Conservation (phyloP, 140 eudicot genomes). For the Erigeron philadelphicus region DNA sequence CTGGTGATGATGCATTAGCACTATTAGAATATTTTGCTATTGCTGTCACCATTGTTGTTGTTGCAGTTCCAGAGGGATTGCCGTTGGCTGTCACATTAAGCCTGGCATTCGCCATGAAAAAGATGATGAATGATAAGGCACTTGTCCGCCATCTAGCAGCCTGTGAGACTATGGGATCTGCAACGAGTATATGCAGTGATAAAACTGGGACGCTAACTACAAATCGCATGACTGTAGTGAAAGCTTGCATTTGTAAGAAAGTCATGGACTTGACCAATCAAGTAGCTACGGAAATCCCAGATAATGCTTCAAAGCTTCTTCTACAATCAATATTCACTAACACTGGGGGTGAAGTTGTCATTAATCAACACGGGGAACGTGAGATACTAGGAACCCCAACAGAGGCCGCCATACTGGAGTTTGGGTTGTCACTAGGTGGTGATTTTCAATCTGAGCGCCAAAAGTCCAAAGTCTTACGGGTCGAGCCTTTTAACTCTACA, state of each 20-base stretch:
- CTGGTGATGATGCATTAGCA: constrained; percentile 70
- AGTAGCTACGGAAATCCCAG: constrained; percentile 49
- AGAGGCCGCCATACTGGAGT: constrained; percentile 75
- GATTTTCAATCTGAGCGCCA: constrained; percentile 60
- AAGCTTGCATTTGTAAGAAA: constrained; percentile 71
- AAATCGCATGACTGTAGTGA: constrained; percentile 92
- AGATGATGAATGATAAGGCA: constrained; percentile 98
- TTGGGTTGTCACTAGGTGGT: constrained; percentile 83
- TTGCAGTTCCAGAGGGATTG: constrained; percentile 95
- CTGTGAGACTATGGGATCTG: constrained; percentile 98
- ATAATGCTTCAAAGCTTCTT: constrained; percentile 41
- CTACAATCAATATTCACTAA: constrained; percentile 80
- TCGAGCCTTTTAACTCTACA: constrained; percentile 93
- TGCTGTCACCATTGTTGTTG: constrained; percentile 94
- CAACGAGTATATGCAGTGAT: constrained; percentile 93
- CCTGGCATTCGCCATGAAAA: constrained; percentile 94
- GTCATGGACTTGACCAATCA: constrained; percentile 45
- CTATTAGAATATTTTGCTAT: constrained; percentile 83
- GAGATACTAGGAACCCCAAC: constrained; percentile 92
- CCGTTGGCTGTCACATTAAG: constrained; percentile 93
- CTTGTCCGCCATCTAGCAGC: constrained; percentile 92
- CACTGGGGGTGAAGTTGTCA: constrained; percentile 93
- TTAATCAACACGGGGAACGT: constrained; percentile 53
- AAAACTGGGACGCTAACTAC: constrained; percentile 94
- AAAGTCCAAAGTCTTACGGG: constrained; percentile 45